Percentiles rank a stretch among this genome's conserved stretches.
phyloP scores from a whole-genome alignment of 306 rosid species.

The Cicer cuneatum region DNA sequence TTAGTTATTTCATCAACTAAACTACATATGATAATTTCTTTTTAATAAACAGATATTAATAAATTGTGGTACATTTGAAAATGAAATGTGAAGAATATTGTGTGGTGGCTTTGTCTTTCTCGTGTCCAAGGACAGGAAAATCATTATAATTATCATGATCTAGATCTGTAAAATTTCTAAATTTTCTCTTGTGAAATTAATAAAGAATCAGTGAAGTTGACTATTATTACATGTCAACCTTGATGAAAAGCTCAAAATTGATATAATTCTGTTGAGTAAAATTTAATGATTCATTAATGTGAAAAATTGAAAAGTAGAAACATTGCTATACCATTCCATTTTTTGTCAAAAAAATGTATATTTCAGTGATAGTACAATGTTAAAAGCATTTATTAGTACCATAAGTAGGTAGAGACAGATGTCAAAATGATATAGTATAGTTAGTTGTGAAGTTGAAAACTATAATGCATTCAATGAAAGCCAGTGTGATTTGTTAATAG shows the following conservation, averaged over 20 bases:
- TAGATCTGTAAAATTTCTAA: constrained; percentile 5
- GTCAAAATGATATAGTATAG: constrained; percentile 4
- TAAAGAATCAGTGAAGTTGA: constrained; percentile 13
- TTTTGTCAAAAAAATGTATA: neutral
- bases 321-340: neutral
- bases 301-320: constrained; percentile 4
- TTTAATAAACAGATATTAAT: no score
- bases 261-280: neutral
- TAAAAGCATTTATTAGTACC: constrained; percentile 59
- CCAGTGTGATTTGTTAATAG: constrained; percentile 33
- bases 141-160: neutral
- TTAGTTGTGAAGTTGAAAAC: constrained; percentile 59
- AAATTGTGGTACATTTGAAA: no score
- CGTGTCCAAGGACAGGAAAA: constrained; percentile 12
- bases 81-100: constrained; percentile 6
- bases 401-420: constrained; percentile 63
- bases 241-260: neutral
- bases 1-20: no score
- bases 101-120: constrained; percentile 19
- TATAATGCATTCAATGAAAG: constrained; percentile 55
- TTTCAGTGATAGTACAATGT: neutral
- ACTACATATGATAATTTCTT: no score
- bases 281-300: constrained; percentile 18
- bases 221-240: neutral
- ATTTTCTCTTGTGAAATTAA: constrained; percentile 6